Evolutionary conservation across 768 basidiomycete species (phyloP).

Genomic region (Tricholoma hemisulphureum): DNA sequence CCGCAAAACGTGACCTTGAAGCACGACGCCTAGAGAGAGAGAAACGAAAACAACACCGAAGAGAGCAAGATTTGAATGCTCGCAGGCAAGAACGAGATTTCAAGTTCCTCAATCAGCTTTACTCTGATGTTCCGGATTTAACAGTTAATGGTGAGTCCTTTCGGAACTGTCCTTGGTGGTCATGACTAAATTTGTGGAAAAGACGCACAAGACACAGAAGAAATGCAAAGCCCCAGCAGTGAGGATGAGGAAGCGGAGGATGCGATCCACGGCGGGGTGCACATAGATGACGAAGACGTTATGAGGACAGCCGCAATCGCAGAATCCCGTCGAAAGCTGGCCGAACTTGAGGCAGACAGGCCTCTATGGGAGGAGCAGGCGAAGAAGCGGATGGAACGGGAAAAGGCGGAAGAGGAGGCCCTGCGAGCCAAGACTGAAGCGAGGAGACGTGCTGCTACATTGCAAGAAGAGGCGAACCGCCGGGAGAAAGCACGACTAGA

Average conservation of each 20-base stretch:
- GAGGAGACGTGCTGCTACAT: slow-evolving; percentile 15
- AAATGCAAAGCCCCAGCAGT: slow-evolving; percentile 14
- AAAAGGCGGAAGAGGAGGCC: slow-evolving; percentile 43
- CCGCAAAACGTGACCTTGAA: slow-evolving; percentile 37
- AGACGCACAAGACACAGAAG: slow-evolving; percentile 7
- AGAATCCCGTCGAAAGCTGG: slow-evolving; percentile 66
- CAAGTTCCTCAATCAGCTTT: slow-evolving; percentile 42
- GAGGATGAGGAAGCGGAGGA: slow-evolving; percentile 1
- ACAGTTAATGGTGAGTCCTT: slow-evolving; percentile 19
- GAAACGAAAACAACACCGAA: slow-evolving; percentile 39
- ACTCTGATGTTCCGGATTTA: slow-evolving; percentile 33
- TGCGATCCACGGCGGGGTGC: not conserved
- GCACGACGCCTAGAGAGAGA: slow-evolving; percentile 39
- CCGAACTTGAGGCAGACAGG: slow-evolving; percentile 61
- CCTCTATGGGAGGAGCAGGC: slow-evolving; percentile 62
- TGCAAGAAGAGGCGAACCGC: slow-evolving; percentile 15
- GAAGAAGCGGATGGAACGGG: slow-evolving; percentile 41
- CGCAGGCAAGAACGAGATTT: slow-evolving; percentile 38
- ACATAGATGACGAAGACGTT: slow-evolving; percentile 31
- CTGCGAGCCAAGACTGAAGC: slow-evolving; percentile 34
- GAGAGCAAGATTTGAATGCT: slow-evolving; percentile 37
- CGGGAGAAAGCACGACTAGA: slow-evolving; percentile 24
- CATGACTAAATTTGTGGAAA: not conserved
- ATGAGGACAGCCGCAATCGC: slow-evolving; percentile 46
- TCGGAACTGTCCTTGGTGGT: not conserved